Evolutionary conservation across 2,329 filamentous ascomycete genomes (phyloP), one percentile per base, ranked within the genome.

Genomic region (Paecilomyces formosus): DNA sequence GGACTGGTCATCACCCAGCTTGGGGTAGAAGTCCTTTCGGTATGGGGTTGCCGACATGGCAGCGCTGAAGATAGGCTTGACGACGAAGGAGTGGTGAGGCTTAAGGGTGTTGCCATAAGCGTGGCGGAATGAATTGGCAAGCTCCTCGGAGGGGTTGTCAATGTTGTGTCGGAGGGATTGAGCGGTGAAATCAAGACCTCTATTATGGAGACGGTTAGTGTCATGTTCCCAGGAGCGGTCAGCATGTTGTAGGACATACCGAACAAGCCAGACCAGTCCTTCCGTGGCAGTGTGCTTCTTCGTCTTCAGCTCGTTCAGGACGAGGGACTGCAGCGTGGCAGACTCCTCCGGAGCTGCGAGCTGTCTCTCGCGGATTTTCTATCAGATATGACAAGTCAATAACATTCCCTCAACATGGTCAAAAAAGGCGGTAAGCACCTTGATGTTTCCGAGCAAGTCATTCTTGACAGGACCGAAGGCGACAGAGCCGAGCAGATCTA

Each of bases 1-100:
- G 12, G 69, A 70, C 31, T 66, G 61, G 59, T 76, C 69, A 8
- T 68, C 61, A 30, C 64, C 92, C 51, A 99, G 81, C 84, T 97
- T 96, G 64, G 77, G 77, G 74, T 97, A 97, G 73, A 99, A 97
- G 76, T 93, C 90, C 74, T 90, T 90, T 66, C 93, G 86, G 82
- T 97, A 96, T 1, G 94, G 94, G 65, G 89, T 93, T 18, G 92
- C 92, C 66, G 85, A 85, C 92, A 99, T 96, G 73, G 93, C 93
- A 62, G 92, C 88, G 67, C 83, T 89, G 83, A 97, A 97, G 72
- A 97, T 82, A 61, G 91, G 91, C 83, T 96, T 96, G 68, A 97
- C 80, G 62, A 97, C 68, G 76, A 96, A 92, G 71, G 82, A 86
- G 82, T 99, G 94, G 80, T 96, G 87, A 26, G 89, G 89, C 81